Base-by-base conservation (phyloP, 192 early-diverging fungal genomes). In the Podochytrium sp. region DNA sequence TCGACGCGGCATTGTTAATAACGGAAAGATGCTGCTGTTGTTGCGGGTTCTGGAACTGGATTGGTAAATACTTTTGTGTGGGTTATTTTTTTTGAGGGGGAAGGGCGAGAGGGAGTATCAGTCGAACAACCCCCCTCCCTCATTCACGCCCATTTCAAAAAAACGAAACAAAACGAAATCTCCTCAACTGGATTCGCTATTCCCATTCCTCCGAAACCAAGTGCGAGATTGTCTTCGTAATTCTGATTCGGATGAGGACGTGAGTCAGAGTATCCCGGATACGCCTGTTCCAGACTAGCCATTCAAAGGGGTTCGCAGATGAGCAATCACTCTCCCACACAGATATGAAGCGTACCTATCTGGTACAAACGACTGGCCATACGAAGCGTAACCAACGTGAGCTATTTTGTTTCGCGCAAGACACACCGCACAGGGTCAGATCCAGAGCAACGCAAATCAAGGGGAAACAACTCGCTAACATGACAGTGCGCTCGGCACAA, bases 401-500 rank as follows among this genome's bases (percentile, higher is more conserved):
- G 51, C 66, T 69, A 14, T 50, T 10, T 57, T 57, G n/a, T 38
- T 33, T 33, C 59, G 32, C 14, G 33, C 5, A 12, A 61, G 38
- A 61, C 59, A 33, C 34, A 14, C 38, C n/a, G n/a, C n/a, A n/a
- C n/a, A n/a, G 14, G 30, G 55, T 61, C 34, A 40, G 34, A 38
- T 34, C 59, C 32, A 5, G 23, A 40, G n/a, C 16, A 34, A 35
- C 38, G 25, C 5, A 61, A 23, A 40, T 4, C 59, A 61, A 55
- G 7, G 20, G 7, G 10, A 47, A 32, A 12, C 25, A 61, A 20
- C 18, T 12, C 18, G 14, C 63, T 43, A 51, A 69, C 66, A 69
- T 10, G 66, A 30, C 14, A 69, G 51, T 18, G 5, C n/a, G 66
- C 66, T 88, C 33, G 89, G 89, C 23, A 89, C 79, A 65, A 90